A percentile compares a stretch with the other conserved stretches of the same genome.
These are phyloP conservation scores for Fragaria nilgerrensis DNA, from an alignment of 306 rosid species.

Conservation along the genomic window DNA sequence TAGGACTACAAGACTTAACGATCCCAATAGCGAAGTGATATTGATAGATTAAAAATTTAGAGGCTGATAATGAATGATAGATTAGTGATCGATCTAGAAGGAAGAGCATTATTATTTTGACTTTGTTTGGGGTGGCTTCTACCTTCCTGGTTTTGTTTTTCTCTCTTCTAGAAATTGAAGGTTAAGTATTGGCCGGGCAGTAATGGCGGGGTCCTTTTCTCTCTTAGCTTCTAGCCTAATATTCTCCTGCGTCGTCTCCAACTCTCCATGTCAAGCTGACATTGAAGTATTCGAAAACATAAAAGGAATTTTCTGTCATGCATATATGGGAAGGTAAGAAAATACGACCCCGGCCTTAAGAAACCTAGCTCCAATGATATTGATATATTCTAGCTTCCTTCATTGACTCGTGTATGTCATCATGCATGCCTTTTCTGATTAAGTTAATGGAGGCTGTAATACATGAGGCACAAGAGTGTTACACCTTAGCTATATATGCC, in stretches of 20 bases:
- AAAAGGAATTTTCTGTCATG: not conserved
- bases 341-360: not conserved
- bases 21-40: not conserved
- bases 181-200: not conserved
- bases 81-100: not conserved
- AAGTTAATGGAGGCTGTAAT: not conserved
- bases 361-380: not conserved
- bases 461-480: not conserved
- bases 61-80: too few relatives aligned
- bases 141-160: not conserved
- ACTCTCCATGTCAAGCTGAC: not conserved
- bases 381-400: not conserved
- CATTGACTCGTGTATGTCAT: conserved; percentile 12
- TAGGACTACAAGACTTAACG: not conserved
- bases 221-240: not conserved
- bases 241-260: not conserved
- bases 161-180: not conserved
- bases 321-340: conserved; percentile 15
- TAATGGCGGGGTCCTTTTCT: not conserved
- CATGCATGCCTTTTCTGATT: not conserved
- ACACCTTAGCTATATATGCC: not conserved
- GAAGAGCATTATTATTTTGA: not conserved
- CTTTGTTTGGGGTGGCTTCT: not conserved
- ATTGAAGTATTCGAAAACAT: not conserved
- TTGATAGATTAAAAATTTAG: too few relatives aligned